Percentiles rank a stretch among this genome's conserved stretches.
These are phyloP conservation scores for Globisporangium lucens DNA, from an alignment of 352 stramenopile species.

Conservation along the genomic window DNA sequence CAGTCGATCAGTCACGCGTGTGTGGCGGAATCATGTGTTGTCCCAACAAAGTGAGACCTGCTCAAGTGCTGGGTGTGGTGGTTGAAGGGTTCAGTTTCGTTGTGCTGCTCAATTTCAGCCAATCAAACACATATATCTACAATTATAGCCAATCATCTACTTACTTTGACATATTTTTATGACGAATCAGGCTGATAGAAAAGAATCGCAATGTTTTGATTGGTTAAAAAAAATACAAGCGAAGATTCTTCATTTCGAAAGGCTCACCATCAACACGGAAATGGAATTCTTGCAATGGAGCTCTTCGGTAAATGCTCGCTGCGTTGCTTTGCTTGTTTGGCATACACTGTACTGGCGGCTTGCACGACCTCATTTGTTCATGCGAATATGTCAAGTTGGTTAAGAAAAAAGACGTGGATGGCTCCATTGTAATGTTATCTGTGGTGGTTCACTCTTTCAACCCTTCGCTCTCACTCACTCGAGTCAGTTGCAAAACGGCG, in stretches of 20 bases:
- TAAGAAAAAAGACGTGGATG: neutral
- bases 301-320: neutral
- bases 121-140: neutral
- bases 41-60: neutral
- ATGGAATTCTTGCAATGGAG: neutral
- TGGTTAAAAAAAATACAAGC: neutral
- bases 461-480: neutral
- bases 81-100: neutral
- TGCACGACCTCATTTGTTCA: too few species aligned
- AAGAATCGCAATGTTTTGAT: neutral
- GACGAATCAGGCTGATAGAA: neutral
- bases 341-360: too few species aligned
- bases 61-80: neutral
- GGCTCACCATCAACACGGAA: neutral
- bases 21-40: neutral
- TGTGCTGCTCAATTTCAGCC: neutral
- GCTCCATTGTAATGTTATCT: neutral
- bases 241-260: neutral
- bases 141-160: neutral
- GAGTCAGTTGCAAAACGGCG: neutral
- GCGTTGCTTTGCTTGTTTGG: too few species aligned
- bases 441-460: neutral
- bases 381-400: too few species aligned
- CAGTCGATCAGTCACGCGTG: neutral
- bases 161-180: neutral